phyloP scores from a whole-genome alignment of 495 filamentous ascomycete species.

The Bryoglossum gracile region DNA sequence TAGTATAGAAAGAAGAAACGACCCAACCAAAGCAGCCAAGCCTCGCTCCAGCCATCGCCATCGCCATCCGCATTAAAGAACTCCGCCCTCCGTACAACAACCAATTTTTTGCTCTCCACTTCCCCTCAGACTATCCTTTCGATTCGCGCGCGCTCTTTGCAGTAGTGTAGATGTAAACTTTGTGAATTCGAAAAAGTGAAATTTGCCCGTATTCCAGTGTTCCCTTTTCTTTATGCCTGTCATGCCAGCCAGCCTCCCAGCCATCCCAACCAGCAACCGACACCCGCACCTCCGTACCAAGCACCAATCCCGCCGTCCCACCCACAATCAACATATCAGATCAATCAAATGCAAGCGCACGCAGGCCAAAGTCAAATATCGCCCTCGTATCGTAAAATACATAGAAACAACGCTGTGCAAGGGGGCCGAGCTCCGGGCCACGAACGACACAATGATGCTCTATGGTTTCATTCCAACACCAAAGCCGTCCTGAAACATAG shows the following conservation, averaged over 20 bases:
- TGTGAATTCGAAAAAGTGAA: too few species aligned
- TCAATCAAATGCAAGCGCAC: too few species aligned
- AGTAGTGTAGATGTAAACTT: slow-evolving; percentile 13
- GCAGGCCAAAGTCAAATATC: slow-evolving; percentile 12
- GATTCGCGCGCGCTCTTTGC: background rate
- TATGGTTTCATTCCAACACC: slow-evolving; percentile 26
- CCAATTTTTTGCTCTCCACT: too few species aligned
- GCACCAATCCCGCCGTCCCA: too few species aligned
- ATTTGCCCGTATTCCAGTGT: slow-evolving; percentile 22
- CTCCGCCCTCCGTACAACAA: slow-evolving; percentile 20
- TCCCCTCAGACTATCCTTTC: slow-evolving; percentile 11
- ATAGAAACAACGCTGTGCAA: slow-evolving; percentile 23
- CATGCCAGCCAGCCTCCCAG: too few species aligned
- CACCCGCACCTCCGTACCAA: too few species aligned
- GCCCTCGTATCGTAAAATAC: too few species aligned
- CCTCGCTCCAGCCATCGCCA: slow-evolving; percentile 3
- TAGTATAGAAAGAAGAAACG: too few species aligned
- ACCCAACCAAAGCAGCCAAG: background rate
- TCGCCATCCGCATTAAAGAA: slow-evolving; percentile 25
- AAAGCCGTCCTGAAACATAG: slow-evolving; percentile 28
- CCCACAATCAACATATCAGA: slow-evolving; percentile 8
- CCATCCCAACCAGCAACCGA: too few species aligned
- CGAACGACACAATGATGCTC: slow-evolving; percentile 14
- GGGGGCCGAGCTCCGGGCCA: slow-evolving; percentile 20
- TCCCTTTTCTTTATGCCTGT: slow-evolving; percentile 29